Evolutionary conservation across 1,284 basidiomycete species (phyloP).

Genomic region (Irpex rosettiformis): DNA sequence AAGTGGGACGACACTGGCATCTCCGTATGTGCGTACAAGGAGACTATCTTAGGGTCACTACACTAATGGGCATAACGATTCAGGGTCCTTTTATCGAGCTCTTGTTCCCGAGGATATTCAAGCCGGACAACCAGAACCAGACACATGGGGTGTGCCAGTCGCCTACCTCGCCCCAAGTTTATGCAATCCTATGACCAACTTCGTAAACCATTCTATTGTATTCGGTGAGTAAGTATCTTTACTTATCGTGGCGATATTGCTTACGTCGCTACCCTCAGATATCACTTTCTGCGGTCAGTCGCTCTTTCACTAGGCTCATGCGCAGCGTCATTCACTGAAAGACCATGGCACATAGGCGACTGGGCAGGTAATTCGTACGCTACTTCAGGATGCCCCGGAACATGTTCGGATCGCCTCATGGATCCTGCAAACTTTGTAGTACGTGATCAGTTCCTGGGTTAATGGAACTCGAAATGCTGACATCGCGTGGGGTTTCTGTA

Average conservation of each 20-base stretch:
- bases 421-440: conserved; percentile 68
- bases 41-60: background rate
- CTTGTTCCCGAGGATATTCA: conserved; percentile 67
- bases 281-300: conserved; percentile 75
- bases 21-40: conserved; percentile 48
- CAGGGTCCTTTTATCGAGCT: conserved; percentile 73
- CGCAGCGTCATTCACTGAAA: background rate
- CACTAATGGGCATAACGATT: conserved; percentile 7
- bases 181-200: conserved; percentile 60
- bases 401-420: conserved; percentile 58
- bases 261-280: conserved; percentile 40
- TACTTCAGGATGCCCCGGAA: conserved; percentile 69
- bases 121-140: conserved; percentile 49
- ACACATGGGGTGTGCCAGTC: conserved; percentile 62
- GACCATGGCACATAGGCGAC: conserved; percentile 44
- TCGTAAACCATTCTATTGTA: conserved; percentile 60
- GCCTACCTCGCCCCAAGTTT: conserved; percentile 50
- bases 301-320: background rate
- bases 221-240: conserved; percentile 41
- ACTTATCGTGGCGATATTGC: conserved; percentile 6
- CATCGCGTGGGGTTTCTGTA: conserved; percentile 20
- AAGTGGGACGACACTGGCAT: conserved; percentile 75
- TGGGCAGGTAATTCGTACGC: conserved; percentile 79
- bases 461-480: background rate
- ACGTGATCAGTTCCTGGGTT: conserved; percentile 3